A percentile compares a stretch with the other conserved stretches of the same genome.
phyloP scores from a whole-genome alignment of 2,329 filamentous ascomycete species.

The Lasiodiplodia citricola region DNA sequence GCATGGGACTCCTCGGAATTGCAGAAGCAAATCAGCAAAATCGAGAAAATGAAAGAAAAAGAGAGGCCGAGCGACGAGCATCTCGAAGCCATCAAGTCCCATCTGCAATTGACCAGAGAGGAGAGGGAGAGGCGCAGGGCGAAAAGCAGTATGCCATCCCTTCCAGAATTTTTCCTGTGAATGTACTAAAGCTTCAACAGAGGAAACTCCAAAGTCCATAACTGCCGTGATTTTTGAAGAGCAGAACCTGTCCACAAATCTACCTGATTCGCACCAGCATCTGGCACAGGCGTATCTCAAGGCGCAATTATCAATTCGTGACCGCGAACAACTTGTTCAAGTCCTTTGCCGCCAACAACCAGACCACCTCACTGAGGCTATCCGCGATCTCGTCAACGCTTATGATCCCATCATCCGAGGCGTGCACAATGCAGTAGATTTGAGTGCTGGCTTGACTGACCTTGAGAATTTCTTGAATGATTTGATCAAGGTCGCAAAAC shows the following conservation, averaged over 20 bases:
- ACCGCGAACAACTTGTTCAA: slow-evolving; percentile 72
- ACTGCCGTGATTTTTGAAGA: slow-evolving; percentile 68
- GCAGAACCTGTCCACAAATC: slow-evolving; percentile 49
- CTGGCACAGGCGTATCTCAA: slow-evolving; percentile 73
- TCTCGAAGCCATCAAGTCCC: slow-evolving; percentile 64
- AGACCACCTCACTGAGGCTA: slow-evolving; percentile 72
- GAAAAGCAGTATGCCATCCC: slow-evolving; percentile 53
- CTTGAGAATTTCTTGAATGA: slow-evolving; percentile 73
- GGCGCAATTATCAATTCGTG: slow-evolving; percentile 71
- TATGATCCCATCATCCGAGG: slow-evolving; percentile 77
- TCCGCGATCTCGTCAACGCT: slow-evolving; percentile 68
- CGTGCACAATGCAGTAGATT: slow-evolving; percentile 73
- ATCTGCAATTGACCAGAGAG: slow-evolving; percentile 58
- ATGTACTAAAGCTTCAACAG: not conserved
- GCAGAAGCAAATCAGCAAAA: slow-evolving; percentile 66
- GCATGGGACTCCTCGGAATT: slow-evolving; percentile 76
- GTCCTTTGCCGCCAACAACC: slow-evolving; percentile 71
- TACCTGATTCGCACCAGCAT: slow-evolving; percentile 66
- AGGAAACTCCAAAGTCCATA: slow-evolving; percentile 63
- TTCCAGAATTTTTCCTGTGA: slow-evolving; percentile 31
- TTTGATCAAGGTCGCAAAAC: slow-evolving; percentile 64
- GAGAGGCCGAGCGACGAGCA: slow-evolving; percentile 65
- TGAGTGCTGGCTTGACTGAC: slow-evolving; percentile 71
- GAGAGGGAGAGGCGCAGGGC: slow-evolving; percentile 65
- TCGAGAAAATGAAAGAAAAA: slow-evolving; percentile 62